Conservation (phyloP, 2,329 filamentous ascomycete species). For the Coniochaeta sp. region DNA sequence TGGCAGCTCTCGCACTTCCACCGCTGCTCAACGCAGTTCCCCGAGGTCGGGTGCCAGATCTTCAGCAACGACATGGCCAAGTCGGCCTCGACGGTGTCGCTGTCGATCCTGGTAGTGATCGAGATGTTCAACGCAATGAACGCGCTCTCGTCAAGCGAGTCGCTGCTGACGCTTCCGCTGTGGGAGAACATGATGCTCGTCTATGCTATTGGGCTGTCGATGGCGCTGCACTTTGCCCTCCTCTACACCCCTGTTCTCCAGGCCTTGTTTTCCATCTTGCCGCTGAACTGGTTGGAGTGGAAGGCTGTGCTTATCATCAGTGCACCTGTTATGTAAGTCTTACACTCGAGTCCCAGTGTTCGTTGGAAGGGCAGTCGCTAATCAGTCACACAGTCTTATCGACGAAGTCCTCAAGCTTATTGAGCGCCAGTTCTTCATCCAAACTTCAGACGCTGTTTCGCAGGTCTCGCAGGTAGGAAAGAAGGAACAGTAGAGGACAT, state of each 20-base stretch:
- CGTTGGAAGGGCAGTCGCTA: slow-evolving; percentile 9
- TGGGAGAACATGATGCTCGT: slow-evolving; percentile 99
- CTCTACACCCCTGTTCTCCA: slow-evolving; percentile 89
- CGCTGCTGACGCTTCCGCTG: slow-evolving; percentile 84
- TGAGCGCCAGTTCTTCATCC: slow-evolving; percentile 61
- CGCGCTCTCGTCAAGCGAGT: slow-evolving; percentile 90
- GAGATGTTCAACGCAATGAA: slow-evolving; percentile 99
- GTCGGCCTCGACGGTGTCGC: slow-evolving; percentile 84
- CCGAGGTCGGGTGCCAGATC: slow-evolving; percentile 86
- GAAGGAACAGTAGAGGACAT: background rate
- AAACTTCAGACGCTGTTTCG: slow-evolving; percentile 16
- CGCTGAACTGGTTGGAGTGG: slow-evolving; percentile 83
- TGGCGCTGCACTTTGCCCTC: slow-evolving; percentile 90
- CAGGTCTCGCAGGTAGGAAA: background rate
- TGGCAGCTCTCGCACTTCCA: slow-evolving; percentile 90
- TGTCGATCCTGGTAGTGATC: slow-evolving; percentile 90
- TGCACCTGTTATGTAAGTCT: slow-evolving; percentile 80
- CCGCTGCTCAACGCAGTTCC: slow-evolving; percentile 77
- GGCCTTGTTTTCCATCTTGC: slow-evolving; percentile 81
- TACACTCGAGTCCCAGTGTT: background rate
- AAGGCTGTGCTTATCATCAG: slow-evolving; percentile 84
- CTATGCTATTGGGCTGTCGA: slow-evolving; percentile 86
- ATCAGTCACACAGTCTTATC: slow-evolving; percentile 50
- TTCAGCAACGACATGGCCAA: slow-evolving; percentile 82
- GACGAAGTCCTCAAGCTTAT: slow-evolving; percentile 77